phyloP scores from a whole-genome alignment of 139 green algal genomes.

The Tetraselmis striata region DNA sequence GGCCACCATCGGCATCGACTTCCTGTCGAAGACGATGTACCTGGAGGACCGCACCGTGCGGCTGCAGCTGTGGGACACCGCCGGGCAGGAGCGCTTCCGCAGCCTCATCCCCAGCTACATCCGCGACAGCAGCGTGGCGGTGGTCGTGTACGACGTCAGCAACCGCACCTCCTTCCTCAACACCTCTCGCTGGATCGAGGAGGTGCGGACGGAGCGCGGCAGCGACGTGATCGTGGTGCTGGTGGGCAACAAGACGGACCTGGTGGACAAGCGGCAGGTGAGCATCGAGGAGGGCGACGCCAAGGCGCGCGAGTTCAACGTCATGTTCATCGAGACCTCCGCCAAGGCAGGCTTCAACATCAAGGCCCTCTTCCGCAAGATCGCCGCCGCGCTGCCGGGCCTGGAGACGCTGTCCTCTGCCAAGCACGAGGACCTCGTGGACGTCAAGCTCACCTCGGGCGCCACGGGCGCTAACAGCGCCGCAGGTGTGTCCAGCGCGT shows the following conservation, averaged over 20 bases:
- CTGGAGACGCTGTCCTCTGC: slow-evolving; percentile 72
- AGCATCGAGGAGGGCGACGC: slow-evolving; percentile 91
- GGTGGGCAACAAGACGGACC: slow-evolving; percentile 98
- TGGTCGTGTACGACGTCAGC: slow-evolving; percentile 98
- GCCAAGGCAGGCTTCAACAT: slow-evolving; percentile 99
- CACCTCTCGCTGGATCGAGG: slow-evolving; percentile 92
- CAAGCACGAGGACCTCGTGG: slow-evolving; percentile 81
- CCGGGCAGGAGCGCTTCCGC: slow-evolving; percentile 95
- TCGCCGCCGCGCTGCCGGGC: slow-evolving; percentile 90
- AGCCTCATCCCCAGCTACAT: slow-evolving; percentile 98
- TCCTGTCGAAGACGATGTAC: slow-evolving; percentile 99
- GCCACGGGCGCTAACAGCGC: neutral
- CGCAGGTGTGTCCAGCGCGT: neutral
- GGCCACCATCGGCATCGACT: slow-evolving; percentile 99
- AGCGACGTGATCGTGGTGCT: slow-evolving; percentile 97
- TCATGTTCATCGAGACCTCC: slow-evolving; percentile 98
- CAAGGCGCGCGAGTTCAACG: slow-evolving; percentile 83
- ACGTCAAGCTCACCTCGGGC: slow-evolving; percentile 73
- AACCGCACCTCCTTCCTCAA: slow-evolving; percentile 95
- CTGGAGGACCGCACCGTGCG: slow-evolving; percentile 96
- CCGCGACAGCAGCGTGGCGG: slow-evolving; percentile 92
- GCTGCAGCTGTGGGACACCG: slow-evolving; percentile 98
- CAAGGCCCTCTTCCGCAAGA: slow-evolving; percentile 98
- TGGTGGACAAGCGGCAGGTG: slow-evolving; percentile 96
- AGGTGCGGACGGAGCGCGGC: slow-evolving; percentile 92